phyloP scores from a whole-genome alignment of 2,329 filamentous ascomycete genomes.

The Elsinoe fawcettii region DNA sequence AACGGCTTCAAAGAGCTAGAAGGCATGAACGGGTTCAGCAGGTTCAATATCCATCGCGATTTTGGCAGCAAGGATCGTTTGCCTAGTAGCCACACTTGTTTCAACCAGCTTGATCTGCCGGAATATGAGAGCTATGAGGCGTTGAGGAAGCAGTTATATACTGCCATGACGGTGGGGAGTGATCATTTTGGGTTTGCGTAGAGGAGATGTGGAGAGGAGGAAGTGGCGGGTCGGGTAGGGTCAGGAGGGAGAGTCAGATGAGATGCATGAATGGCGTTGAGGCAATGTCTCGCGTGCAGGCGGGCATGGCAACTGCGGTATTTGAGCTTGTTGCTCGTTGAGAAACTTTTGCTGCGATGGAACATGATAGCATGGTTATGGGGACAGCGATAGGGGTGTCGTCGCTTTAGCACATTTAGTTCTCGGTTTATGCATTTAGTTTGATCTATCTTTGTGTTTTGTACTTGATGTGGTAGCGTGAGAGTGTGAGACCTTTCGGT shows the following conservation, averaged over 20 bases:
- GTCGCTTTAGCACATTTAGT: neutral
- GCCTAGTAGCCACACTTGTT: constrained; percentile 95
- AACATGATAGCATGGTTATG: neutral
- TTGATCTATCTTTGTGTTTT: neutral
- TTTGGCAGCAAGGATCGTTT: constrained; percentile 94
- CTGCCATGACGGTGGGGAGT: constrained; percentile 94
- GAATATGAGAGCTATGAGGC: constrained; percentile 96
- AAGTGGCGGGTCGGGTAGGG: neutral
- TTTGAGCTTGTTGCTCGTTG: neutral
- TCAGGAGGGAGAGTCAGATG: neutral
- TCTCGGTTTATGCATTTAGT: neutral
- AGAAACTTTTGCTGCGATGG: neutral
- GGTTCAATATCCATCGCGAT: constrained; percentile 98
- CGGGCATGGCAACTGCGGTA: constrained; percentile 7
- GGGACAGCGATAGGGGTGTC: neutral
- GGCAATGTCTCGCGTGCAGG: constrained; percentile 12
- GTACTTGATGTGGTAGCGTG: no score
- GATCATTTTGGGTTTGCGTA: constrained; percentile 97
- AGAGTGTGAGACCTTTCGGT: no score
- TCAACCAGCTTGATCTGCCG: constrained; percentile 97
- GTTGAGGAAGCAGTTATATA: constrained; percentile 79
- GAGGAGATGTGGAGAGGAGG: neutral
- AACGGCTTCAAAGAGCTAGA: constrained; percentile 99
- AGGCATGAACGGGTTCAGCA: constrained; percentile 96
- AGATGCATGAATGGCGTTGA: neutral